phyloP scores from a whole-genome alignment of 352 stramenopile species.

The Globisporangium takayamanum region DNA sequence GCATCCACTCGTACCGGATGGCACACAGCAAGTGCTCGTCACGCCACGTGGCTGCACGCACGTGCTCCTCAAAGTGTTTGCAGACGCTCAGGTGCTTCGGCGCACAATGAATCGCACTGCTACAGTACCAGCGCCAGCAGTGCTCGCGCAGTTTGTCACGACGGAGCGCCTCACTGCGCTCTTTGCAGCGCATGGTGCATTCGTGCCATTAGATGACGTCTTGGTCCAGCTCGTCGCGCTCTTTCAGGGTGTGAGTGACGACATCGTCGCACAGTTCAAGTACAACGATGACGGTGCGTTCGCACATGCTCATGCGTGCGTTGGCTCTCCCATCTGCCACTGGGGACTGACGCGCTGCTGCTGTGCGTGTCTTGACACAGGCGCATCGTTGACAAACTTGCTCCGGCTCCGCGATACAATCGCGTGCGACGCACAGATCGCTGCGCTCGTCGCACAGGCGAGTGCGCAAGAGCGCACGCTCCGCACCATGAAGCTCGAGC shows the following conservation, averaged over 20 bases:
- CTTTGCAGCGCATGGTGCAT: conserved; percentile 3
- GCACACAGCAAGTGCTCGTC: conserved; percentile 47
- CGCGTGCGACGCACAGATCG: conserved; percentile 47
- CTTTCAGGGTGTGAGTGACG: conserved; percentile 51
- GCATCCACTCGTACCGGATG: conserved; percentile 52
- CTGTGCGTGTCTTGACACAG: conserved; percentile 18
- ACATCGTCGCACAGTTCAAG: conserved; percentile 77
- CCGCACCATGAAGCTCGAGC: conserved; percentile 55
- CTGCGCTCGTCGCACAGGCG: conserved; percentile 27
- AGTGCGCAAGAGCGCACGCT: conserved; percentile 44
- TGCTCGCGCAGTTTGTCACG: conserved; percentile 38
- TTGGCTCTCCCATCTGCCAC: neutral
- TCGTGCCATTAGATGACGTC: conserved; percentile 32
- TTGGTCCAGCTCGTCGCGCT: conserved; percentile 35
- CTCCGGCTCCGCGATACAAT: conserved; percentile 71
- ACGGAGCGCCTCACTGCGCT: conserved; percentile 24
- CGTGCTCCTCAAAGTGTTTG: conserved; percentile 40
- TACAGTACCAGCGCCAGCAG: conserved; percentile 8
- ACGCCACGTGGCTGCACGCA: conserved; percentile 32
- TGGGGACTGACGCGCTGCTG: neutral
- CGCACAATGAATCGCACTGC: neutral
- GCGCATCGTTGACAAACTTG: conserved; percentile 58
- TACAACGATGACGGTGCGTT: conserved; percentile 72
- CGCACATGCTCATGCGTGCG: neutral
- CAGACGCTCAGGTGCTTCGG: conserved; percentile 10